Evolutionary conservation across 345 rosid genomes (phyloP).

Genomic region (rapeseed (Brassica napus)): DNA sequence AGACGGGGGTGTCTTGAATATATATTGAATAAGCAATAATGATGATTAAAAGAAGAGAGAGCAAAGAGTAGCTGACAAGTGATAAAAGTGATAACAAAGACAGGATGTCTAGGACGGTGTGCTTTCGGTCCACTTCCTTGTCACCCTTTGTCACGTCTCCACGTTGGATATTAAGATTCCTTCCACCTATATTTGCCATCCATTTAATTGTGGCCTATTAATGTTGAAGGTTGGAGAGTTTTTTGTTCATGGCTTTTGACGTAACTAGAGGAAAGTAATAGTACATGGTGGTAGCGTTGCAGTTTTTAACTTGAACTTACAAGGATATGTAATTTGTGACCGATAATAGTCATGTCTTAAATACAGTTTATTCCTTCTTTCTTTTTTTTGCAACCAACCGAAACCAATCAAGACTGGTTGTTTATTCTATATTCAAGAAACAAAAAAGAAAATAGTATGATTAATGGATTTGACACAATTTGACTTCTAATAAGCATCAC

Average conservation of each 20-base stretch:
- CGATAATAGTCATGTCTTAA: not conserved
- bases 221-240: not conserved
- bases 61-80: slow-evolving; percentile 18
- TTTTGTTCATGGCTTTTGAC: not conserved
- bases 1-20: not conserved
- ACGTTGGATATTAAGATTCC: slow-evolving; percentile 26
- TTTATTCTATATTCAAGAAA: not conserved
- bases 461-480: not conserved
- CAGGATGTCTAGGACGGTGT: slow-evolving; percentile 36
- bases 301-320: not conserved
- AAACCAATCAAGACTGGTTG: not conserved
- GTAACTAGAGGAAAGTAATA: not conserved
- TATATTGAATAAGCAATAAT: slow-evolving; percentile 5
- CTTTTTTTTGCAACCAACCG: slow-evolving; percentile 2
- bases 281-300: not conserved
- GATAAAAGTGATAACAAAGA: slow-evolving; percentile 26
- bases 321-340: not conserved
- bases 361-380: not conserved
- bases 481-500: slow-evolving; percentile 29
- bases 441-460: not conserved
- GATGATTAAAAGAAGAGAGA: not conserved
- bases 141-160: slow-evolving; percentile 33
- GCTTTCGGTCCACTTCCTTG: slow-evolving; percentile 39
- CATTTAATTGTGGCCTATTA: not conserved
- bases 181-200: not conserved